A percentile compares a stretch with the other conserved stretches of the same genome.
Evolutionary conservation across 2,329 filamentous ascomycete genomes (phyloP).

Genomic region (Aureobasidium musti): DNA sequence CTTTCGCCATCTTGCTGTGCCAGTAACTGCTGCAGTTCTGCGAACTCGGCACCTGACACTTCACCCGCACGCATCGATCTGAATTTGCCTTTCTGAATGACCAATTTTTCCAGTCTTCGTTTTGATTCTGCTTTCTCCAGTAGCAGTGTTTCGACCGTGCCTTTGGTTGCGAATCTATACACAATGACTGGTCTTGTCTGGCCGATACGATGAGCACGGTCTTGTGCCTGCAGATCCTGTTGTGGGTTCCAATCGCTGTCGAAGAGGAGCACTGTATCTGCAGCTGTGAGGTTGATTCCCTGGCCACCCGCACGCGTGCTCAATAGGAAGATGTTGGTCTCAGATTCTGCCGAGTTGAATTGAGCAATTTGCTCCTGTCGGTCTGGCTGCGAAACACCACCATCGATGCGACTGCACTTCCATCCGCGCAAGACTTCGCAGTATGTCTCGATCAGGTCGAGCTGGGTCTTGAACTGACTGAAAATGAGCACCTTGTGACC

Average conservation of each 20-base stretch:
- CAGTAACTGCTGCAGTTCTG: constrained; percentile 51
- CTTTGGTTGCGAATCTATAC: constrained; percentile 89
- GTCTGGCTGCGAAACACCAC: constrained; percentile 71
- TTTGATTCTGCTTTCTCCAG: constrained; percentile 89
- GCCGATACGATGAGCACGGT: constrained; percentile 91
- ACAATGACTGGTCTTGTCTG: constrained; percentile 91
- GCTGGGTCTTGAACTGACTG: constrained; percentile 91
- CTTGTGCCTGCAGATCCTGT: constrained; percentile 94
- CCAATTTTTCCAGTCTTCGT: constrained; percentile 85
- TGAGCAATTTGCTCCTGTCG: constrained; percentile 53
- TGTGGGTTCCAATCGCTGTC: constrained; percentile 95
- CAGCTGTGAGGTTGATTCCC: constrained; percentile 89
- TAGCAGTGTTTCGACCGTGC: constrained; percentile 86
- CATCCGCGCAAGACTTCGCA: constrained; percentile 74
- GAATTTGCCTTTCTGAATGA: constrained; percentile 92
- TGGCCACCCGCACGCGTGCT: constrained; percentile 91
- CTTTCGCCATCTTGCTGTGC: constrained; percentile 66
- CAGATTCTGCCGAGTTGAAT: constrained; percentile 49
- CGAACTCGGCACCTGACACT: constrained; percentile 53
- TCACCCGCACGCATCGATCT: constrained; percentile 50
- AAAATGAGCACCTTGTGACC: constrained; percentile 94
- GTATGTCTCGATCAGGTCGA: constrained; percentile 89
- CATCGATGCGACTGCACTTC: constrained; percentile 88
- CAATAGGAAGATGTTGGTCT: constrained; percentile 73
- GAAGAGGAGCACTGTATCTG: constrained; percentile 90